phyloP scores from a whole-genome alignment of 805 yeast species.

The Blastobotrys mokoenaii region DNA sequence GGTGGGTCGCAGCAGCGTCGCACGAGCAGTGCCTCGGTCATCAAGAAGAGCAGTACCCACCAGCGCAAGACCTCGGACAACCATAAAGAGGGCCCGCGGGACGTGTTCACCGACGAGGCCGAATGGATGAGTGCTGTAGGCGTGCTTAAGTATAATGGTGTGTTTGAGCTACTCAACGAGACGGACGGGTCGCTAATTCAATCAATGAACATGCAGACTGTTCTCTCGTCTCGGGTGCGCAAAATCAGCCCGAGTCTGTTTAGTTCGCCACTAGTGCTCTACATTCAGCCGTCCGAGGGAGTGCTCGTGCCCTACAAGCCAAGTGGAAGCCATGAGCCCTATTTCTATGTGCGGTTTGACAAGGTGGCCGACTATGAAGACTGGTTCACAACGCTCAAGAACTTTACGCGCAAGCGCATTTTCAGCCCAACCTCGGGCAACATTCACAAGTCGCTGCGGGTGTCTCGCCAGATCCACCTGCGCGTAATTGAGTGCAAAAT shows the following conservation, averaged over 20 bases:
- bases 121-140: conserved; percentile 15
- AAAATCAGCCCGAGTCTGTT: conserved; percentile 14
- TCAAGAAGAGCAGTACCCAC: not conserved
- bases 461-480: conserved; percentile 12
- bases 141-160: conserved; percentile 10
- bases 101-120: conserved; percentile 7
- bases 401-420: conserved; percentile 21
- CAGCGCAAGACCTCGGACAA: not conserved
- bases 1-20: conserved; percentile 1
- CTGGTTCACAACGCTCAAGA: conserved; percentile 25
- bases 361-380: conserved; percentile 24
- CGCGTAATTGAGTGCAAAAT: conserved; percentile 15
- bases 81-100: too few relatives aligned
- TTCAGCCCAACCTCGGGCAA: conserved; percentile 18
- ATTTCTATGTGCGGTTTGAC: conserved; percentile 18
- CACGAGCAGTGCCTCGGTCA: not conserved
- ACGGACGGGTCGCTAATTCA: conserved; percentile 13
- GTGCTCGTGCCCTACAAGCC: not conserved
- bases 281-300: conserved; percentile 11
- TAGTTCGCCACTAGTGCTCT: conserved; percentile 12
- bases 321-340: not conserved
- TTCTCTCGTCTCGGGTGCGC: conserved; percentile 16
- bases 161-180: conserved; percentile 13
- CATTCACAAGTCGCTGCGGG: conserved; percentile 12
- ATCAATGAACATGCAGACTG: conserved; percentile 11